Evolutionary conservation across 148 eudicot genomes (phyloP).

Genomic region (Chenopodium berlandieri): DNA sequence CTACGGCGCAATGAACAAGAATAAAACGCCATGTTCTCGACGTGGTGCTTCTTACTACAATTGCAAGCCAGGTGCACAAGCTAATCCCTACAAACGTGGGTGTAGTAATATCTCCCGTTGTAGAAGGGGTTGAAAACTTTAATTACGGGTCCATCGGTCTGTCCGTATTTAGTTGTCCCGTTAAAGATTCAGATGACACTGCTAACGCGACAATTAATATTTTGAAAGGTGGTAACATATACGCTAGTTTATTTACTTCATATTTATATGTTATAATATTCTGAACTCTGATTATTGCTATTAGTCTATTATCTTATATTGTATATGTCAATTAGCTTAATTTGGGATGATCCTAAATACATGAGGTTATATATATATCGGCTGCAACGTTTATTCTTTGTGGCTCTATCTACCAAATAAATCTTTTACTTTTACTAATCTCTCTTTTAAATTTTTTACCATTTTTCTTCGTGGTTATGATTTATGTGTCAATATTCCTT

Average conservation of each 20-base stretch:
- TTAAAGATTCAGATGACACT: background rate
- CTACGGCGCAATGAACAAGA: constrained; percentile 55
- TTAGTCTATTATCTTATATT: background rate
- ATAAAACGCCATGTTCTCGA: constrained; percentile 53
- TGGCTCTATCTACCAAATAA: too few species aligned
- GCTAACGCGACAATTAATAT: background rate
- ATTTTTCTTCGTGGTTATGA: background rate
- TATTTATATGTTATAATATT: too few species aligned
- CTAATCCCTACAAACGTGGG: constrained; percentile 66
- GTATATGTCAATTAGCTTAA: background rate
- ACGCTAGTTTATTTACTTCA: background rate
- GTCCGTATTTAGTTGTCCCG: background rate
- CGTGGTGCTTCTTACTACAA: constrained; percentile 78
- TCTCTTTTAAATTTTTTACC: background rate
- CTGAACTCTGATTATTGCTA: background rate
- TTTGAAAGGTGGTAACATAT: too few species aligned
- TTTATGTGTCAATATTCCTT: background rate
- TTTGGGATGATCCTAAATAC: too few species aligned
- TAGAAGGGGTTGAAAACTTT: constrained; percentile 22
- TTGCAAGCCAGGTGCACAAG: constrained; percentile 54
- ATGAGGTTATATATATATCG: too few species aligned
- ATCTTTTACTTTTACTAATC: too few species aligned
- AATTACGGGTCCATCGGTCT: background rate
- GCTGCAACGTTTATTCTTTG: too few species aligned
- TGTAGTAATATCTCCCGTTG: constrained; percentile 65